Evolutionary conservation across 495 filamentous ascomycete genomes (phyloP).

Genomic region (Neurospora cerealis): DNA sequence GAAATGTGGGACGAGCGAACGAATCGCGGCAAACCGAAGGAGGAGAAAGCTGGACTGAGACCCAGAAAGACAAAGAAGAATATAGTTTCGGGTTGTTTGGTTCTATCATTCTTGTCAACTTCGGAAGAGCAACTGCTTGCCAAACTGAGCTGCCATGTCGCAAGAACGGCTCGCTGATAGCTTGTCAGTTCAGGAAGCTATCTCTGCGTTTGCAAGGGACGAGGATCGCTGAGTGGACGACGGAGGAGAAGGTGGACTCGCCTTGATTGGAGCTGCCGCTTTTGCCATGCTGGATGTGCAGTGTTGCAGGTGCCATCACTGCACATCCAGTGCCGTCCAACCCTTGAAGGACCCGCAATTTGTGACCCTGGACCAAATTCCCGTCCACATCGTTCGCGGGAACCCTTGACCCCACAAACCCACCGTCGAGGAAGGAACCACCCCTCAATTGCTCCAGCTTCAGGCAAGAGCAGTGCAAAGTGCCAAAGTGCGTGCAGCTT

Average conservation of each 20-base stretch:
- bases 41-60: background rate
- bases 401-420: background rate
- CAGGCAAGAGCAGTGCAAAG: background rate
- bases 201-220: background rate
- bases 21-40: background rate
- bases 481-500: background rate
- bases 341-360: background rate
- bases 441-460: background rate
- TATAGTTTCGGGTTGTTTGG: background rate
- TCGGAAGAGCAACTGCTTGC: background rate
- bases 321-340: background rate
- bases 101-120: background rate
- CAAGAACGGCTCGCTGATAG: background rate
- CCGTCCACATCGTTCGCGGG: background rate
- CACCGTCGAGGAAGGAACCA: background rate
- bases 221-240: background rate
- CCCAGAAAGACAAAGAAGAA: background rate
- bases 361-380: background rate
- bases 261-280: background rate
- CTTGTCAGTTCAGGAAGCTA: background rate
- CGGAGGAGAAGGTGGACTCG: background rate
- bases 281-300: background rate
- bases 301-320: background rate
- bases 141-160: background rate
- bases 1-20: background rate